phyloP scores from a whole-genome alignment of 352 stramenopile species.

The Phytophthora sansomeana region DNA sequence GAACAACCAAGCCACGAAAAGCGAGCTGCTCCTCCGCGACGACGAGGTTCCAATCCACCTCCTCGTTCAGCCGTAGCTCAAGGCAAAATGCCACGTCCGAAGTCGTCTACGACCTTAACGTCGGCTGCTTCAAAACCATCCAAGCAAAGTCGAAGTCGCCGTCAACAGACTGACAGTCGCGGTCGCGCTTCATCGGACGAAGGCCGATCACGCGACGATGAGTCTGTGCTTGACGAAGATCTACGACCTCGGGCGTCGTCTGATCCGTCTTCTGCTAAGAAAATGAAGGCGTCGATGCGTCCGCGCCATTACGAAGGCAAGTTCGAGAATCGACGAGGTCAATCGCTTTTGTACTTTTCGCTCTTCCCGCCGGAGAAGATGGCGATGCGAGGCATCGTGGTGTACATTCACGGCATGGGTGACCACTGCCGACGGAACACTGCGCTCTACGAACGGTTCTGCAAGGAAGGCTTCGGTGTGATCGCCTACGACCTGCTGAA shows the following conservation, averaged over 20 bases:
- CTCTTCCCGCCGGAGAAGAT: constrained; percentile 54
- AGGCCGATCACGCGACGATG: constrained; percentile 8
- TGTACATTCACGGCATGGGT: constrained; percentile 70
- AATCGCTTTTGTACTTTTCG: constrained; percentile 63
- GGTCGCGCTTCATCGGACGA: constrained; percentile 27
- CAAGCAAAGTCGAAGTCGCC: constrained; percentile 13
- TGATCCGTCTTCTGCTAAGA: constrained; percentile 19
- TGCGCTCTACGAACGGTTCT: constrained; percentile 56
- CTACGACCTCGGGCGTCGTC: constrained; percentile 30
- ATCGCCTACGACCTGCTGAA: constrained; percentile 66
- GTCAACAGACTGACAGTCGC: constrained; percentile 15
- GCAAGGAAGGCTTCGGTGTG: constrained; percentile 57
- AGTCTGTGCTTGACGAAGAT: constrained; percentile 10
- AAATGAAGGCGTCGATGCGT: constrained; percentile 21
- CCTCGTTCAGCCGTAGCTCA: background rate
- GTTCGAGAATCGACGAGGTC: constrained; percentile 56
- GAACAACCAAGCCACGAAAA: constrained; percentile 13
- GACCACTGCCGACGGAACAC: constrained; percentile 66
- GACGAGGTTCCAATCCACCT: constrained; percentile 13
- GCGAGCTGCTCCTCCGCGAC: background rate
- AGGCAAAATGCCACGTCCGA: constrained; percentile 14
- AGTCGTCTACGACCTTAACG: constrained; percentile 23
- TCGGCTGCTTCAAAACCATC: constrained; percentile 2
- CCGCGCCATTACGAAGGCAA: constrained; percentile 48
- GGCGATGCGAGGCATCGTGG: constrained; percentile 54